Conservation (phyloP, 768 basidiomycete species). For the Hericium coralloides region DNA sequence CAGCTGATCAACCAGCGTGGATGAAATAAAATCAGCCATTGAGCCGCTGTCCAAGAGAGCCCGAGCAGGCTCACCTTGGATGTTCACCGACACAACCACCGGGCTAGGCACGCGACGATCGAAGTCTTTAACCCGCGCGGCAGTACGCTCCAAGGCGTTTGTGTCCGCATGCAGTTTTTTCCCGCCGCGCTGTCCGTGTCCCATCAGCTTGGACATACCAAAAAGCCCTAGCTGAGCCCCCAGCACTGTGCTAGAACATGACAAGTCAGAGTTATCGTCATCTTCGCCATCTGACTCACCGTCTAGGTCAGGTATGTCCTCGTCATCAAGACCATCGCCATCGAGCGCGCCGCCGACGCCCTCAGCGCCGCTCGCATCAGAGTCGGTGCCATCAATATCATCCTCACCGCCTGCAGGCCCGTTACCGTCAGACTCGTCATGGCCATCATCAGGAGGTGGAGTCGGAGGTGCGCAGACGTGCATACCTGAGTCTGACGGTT, state of each 20-base stretch:
- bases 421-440: not conserved
- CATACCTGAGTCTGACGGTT: not conserved
- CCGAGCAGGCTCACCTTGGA: not conserved
- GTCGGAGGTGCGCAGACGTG: no score
- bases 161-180: not conserved
- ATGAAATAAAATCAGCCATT: not conserved
- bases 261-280: no score
- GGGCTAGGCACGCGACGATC: not conserved
- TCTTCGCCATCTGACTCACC: no score
- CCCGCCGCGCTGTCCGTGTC: not conserved
- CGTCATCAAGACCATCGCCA: no score
- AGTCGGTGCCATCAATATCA: no score
- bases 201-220: not conserved
- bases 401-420: not conserved
- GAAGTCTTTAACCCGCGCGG: not conserved
- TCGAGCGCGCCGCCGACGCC: no score
- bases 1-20: not conserved
- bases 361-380: no score
- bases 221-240: no score
- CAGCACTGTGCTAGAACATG: no score
- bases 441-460: not conserved
- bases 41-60: not conserved
- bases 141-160: not conserved
- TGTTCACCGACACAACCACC: not conserved
- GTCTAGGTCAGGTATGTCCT: no score